phyloP scores from a whole-genome alignment of 345 rosid species.

The Gossypium bickii region DNA sequence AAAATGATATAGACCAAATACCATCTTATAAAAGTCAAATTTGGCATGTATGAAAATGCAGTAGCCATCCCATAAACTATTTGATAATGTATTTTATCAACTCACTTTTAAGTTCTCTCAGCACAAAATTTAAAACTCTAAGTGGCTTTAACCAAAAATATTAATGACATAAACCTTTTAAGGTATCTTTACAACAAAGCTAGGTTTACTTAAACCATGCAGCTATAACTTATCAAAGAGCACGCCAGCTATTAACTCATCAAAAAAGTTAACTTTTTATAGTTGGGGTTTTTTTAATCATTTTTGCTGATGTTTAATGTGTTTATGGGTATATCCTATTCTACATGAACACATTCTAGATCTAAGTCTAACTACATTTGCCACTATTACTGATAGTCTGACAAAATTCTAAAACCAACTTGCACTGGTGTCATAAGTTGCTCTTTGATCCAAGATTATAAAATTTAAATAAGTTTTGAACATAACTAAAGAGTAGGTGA shows the following conservation, averaged over 20 bases:
- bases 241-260: background rate
- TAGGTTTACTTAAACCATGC: background rate
- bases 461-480: background rate
- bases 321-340: background rate
- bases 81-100: background rate
- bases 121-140: background rate
- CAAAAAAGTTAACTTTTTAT: background rate
- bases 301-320: background rate
- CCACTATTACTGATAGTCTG: background rate
- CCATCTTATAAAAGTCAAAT: slow-evolving; percentile 1
- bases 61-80: background rate
- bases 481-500: background rate
- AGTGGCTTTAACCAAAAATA: background rate
- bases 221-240: background rate
- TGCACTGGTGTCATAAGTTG: background rate
- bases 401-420: background rate
- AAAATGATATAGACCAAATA: background rate
- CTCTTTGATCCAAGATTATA: background rate
- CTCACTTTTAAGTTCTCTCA: background rate
- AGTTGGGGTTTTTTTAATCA: background rate
- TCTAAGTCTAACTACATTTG: background rate
- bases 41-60: background rate
- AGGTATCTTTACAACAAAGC: background rate
- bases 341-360: background rate
- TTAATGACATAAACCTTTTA: background rate